Conservation (phyloP, 306 rosid species). For the Chamaecrista fasciculata region DNA sequence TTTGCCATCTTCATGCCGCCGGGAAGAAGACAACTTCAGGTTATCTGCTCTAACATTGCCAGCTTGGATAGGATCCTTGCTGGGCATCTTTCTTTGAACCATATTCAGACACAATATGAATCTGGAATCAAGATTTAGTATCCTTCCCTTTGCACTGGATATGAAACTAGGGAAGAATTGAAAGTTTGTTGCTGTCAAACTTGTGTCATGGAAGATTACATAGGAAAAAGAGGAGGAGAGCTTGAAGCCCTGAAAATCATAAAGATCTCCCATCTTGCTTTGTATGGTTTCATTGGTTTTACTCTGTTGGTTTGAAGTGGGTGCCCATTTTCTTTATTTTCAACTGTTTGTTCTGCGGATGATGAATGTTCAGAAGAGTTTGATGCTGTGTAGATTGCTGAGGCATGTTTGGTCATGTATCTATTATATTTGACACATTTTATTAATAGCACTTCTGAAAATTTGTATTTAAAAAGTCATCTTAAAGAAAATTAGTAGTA, state of each 20-base stretch:
- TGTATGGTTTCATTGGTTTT: too few relatives aligned
- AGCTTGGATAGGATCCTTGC: conserved; percentile 51
- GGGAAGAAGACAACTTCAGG: conserved; percentile 40
- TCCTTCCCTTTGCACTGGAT: conserved; percentile 33
- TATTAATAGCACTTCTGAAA: too few relatives aligned
- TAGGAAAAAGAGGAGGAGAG: conserved; percentile 32
- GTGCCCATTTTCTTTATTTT: conserved; percentile 32
- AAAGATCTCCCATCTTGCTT: conserved; percentile 33
- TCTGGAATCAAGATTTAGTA: conserved; percentile 27
- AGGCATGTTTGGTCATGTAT: too few relatives aligned
- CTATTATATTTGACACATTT: too few relatives aligned
- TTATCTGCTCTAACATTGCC: conserved; percentile 41
- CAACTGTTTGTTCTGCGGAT: conserved; percentile 17
- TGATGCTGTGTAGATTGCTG: too few relatives aligned
- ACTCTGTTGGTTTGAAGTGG: conserved; percentile 31
- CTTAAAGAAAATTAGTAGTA: too few relatives aligned
- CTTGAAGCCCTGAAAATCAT: conserved; percentile 41
- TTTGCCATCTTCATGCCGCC: conserved; percentile 59
- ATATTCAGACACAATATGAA: conserved; percentile 45
- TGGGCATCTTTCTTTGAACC: conserved; percentile 59
- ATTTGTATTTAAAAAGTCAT: too few relatives aligned
- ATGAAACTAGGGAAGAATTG: conserved; percentile 40
- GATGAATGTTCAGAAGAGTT: conserved; percentile 30
- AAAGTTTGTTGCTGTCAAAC: conserved; percentile 27
- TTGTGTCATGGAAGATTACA: conserved; percentile 27